Base-by-base conservation (phyloP, 768 basidiomycete species). In the Imleria badia region DNA sequence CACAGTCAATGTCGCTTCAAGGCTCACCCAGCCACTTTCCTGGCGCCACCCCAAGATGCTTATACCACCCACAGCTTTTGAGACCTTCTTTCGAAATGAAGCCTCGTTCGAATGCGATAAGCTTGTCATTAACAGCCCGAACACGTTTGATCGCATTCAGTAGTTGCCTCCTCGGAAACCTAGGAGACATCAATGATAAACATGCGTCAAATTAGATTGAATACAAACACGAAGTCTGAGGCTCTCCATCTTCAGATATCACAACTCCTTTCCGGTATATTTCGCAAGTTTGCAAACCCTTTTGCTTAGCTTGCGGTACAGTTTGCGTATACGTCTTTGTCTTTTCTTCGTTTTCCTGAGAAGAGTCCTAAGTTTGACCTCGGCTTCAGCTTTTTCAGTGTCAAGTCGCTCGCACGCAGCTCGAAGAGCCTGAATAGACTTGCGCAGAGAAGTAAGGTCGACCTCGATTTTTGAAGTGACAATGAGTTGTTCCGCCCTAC, bases 31-130 rank as follows among this genome's bases (percentile, higher is more conserved):
- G 80, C 86, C 89, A 88, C 72, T 89, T 86, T 45, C 94, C 94
- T 30, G 94, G 94, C 13, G 94, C 93, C 42, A 94, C 90, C 44
- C 81, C 93, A n/a, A 94, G 78, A 71, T 94, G 88, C 60, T 78
- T 85, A 68, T 91, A 96, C 94, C 94, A 96, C 66, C 91, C 86
- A 38, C 91, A 79, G 48, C 85, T 84, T 60, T 85, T 85, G 60
- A 94, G 84, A 1, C 93, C 94, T 17, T 75, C 83, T 61, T 86
- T 75, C n/a, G 83, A 84, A 51, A 96, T 87, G 69, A 96, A 91
- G 1, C 92, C 90, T 45, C 83, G 81, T 68, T 94, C 91, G 59
- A 92, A 93, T 5, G 75, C 72, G 15, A 78, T 72, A 17, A 92
- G 76, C 66, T 87, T 89, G 72, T 79, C 72, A 70, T 92, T 93